Evolutionary conservation across 75 land plant species (phyloP), one percentile per base, ranked within the genome.

Genomic region (Pinus albicaulis): DNA sequence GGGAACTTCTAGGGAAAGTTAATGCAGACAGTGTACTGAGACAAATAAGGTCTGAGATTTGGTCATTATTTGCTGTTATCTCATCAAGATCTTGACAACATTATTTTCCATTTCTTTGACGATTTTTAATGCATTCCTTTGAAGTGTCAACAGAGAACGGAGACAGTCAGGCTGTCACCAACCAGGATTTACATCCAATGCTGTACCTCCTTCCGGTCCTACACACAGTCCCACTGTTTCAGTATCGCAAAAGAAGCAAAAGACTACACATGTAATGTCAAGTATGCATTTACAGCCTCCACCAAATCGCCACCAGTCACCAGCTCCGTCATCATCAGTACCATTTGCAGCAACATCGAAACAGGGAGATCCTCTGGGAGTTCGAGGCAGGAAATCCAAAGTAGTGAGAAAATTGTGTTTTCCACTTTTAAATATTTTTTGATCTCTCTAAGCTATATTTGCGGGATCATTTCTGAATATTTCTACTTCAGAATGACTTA

Each of bases 341-440:
- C 91, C 92, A 58, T 83, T 87, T 41, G 74, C 84, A 73, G 80
- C 89, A 56, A 76, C 87, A 70, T 82, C 80, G 61, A 89, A 77
- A 56, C 57, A 78, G 52, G 96, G 85, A 78, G 36, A 86, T 53
- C 36, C 82, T 19, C 31, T 73, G 24, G 86, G 88, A 13, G 60
- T 89, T 20, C 82, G 86, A 78, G 84, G 90, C 58, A 93, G 91
- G 86, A 93, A 93, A 57, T 79, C 80, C 44, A 93, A 87, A 82
- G 59, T 82, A 52, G 86, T 88, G 75, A 81, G 86, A 72, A 48
- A 48, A 8, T 68, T 68, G 53, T 20, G 4, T 22, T 41, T 68
- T 68, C 24, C 41, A 3, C 20, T 68, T 41, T 4, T 11, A 36
- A 68, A 41, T 68, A 1, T 15, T 15, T 41, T 38, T 41, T 19